Evolutionary conservation across 768 basidiomycete species (phyloP).

Genomic region (Dacryopinax primogenitus): DNA sequence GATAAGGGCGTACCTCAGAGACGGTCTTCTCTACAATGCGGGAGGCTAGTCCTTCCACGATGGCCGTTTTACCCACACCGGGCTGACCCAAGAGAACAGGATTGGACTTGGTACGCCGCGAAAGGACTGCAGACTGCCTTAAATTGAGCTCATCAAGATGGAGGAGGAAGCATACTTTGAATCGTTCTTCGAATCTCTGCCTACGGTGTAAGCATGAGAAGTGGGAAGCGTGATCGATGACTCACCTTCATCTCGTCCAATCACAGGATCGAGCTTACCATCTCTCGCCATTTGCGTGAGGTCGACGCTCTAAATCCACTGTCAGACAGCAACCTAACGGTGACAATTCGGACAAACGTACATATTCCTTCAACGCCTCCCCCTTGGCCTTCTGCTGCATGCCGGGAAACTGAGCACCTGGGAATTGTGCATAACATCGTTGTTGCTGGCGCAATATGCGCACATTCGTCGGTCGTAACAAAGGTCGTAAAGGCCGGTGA

Average conservation of each 20-base stretch:
- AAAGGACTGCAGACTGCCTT: conserved; percentile 49
- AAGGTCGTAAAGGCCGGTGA: neutral
- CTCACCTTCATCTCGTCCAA: conserved; percentile 74
- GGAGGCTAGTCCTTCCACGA: conserved; percentile 77
- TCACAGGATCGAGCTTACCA: conserved; percentile 82
- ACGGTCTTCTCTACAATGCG: conserved; percentile 81
- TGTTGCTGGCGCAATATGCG: neutral
- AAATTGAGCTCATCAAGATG: neutral
- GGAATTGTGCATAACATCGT: conserved; percentile 10
- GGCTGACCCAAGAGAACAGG: conserved; percentile 56
- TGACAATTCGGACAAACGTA: conserved; percentile 24
- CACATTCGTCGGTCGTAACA: neutral
- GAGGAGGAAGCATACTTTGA: conserved; percentile 39
- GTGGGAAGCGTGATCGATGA: no score
- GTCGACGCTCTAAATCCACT: conserved; percentile 52
- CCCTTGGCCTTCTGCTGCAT: conserved; percentile 39
- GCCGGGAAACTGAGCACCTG: conserved; percentile 11
- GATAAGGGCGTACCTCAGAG: conserved; percentile 52
- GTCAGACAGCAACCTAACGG: neutral
- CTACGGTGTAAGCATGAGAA: conserved; percentile 12
- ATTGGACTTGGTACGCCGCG: conserved; percentile 81
- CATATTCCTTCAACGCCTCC: conserved; percentile 72
- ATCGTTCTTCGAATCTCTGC: conserved; percentile 78
- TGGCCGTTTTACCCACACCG: conserved; percentile 88
- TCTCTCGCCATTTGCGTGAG: conserved; percentile 69